Base-by-base conservation (phyloP, 371 early-diverging fungal genomes). In the Lichtheimia ornata region DNA sequence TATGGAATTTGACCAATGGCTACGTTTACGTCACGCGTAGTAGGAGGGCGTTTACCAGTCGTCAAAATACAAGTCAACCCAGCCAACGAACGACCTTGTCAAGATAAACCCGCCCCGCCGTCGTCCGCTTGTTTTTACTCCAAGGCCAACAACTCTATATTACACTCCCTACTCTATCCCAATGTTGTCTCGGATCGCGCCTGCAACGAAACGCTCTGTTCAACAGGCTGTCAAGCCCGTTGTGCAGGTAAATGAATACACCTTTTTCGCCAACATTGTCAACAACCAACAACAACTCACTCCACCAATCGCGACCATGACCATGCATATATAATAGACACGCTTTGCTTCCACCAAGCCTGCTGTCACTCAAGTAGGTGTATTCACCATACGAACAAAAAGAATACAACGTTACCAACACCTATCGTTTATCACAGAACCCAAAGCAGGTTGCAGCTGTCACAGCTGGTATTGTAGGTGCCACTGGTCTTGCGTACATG, bases 401-500 rank as follows among this genome's bases (percentile, higher is more conserved):
- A 2, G 45, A 7, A 50, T 24, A 24, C 50, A 52, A 15, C 25
- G n/a, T 47, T 17, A 15, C 4, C 51, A n/a, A 35, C 45, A 24
- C 44, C 44, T 18, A 15, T 13, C 13, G 4, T 5, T 47, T 53
- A 51, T 35, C 35, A 25, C 56, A 81, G 84, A 61, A 78, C 56
- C 65, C 72, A 59, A 69, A 71, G 63, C 71, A 75, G 71, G 65
- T 85, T 47, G 68, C 76, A 55, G 71, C 79, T 59, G 72, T 85
- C 66, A 79, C 86, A 25, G 83, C 79, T 56, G 82, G 81, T 63
- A 84, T 82, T 57, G 84, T 81, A 57, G 84, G 82, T 63, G 76
- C 79, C 25, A 73, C 81, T 45, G 84, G 72, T 72, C 70, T 83
- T 67, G 81, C 81, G 50, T 88, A 78, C 65, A 72, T 82, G 72